These are phyloP conservation scores for Powellomyces hirtus DNA, from an alignment of 192 early-diverging fungal species.

Conservation along the genomic window DNA sequence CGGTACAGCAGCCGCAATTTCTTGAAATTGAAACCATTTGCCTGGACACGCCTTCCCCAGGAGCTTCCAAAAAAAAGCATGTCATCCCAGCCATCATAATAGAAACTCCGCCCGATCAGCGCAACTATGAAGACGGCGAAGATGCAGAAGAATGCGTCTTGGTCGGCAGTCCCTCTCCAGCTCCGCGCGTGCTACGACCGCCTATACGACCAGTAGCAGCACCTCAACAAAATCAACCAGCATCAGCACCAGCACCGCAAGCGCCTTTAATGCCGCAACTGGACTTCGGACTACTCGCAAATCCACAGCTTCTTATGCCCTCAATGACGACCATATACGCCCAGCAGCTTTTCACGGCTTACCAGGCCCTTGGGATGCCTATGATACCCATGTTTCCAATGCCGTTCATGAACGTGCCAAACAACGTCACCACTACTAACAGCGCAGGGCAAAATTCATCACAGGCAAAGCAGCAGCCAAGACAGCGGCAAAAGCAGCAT, in stretches of 20 bases:
- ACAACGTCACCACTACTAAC: no score
- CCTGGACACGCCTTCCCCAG: neutral
- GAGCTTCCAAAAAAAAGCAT: neutral
- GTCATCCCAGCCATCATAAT: neutral
- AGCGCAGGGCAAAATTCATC: no score
- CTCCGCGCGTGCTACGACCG: no score
- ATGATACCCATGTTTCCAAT: neutral
- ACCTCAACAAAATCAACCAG: neutral
- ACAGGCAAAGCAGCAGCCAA: neutral
- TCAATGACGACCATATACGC: neutral
- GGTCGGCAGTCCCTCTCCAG: neutral
- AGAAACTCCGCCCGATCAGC: neutral
- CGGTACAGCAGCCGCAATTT: no score
- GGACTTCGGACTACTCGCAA: neutral
- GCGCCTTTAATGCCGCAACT: neutral
- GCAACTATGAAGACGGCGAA: neutral
- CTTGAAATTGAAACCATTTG: no score
- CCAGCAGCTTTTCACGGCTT: neutral
- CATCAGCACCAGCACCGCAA: neutral
- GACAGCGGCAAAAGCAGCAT: neutral
- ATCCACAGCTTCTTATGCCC: neutral
- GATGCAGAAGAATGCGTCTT: neutral
- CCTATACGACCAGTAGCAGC: no score
- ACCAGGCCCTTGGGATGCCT: conserved; percentile 1
- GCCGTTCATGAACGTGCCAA: neutral